These are phyloP conservation scores for Hemisphaericaspora xylanilytica DNA, from an alignment of 1,139 yeast genomes.

Conservation along the genomic window DNA sequence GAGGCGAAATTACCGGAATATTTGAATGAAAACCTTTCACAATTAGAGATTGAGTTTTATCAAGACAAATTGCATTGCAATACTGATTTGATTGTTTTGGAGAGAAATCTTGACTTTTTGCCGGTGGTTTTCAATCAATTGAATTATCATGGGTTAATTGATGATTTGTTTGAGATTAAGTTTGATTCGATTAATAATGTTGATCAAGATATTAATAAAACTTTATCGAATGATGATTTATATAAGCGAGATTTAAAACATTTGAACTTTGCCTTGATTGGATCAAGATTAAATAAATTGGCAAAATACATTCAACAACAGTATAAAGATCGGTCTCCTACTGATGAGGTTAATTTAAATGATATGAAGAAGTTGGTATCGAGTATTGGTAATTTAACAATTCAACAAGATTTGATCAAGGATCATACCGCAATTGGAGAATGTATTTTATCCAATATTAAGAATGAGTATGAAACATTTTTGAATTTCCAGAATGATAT, in stretches of 20 bases:
- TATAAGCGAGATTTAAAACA: conserved; percentile 49
- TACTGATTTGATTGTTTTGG: conserved; percentile 69
- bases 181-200: conserved; percentile 38
- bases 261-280: conserved; percentile 78
- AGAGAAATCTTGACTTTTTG: conserved; percentile 69
- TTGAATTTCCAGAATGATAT: conserved; percentile 75
- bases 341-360: conserved; percentile 45
- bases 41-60: conserved; percentile 39
- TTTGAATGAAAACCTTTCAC: conserved; percentile 27
- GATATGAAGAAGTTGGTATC: conserved; percentile 74
- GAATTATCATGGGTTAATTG: conserved; percentile 79
- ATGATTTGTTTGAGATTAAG: conserved; percentile 61
- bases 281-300: conserved; percentile 63
- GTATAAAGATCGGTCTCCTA: conserved; percentile 45
- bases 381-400: conserved; percentile 64
- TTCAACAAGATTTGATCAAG: conserved; percentile 65
- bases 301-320: conserved; percentile 73
- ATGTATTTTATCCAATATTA: conserved; percentile 54
- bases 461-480: conserved; percentile 47
- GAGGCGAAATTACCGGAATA: conserved; percentile 30
- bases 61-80: conserved; percentile 37
- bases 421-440: conserved; percentile 80
- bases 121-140: conserved; percentile 74
- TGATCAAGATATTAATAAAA: conserved; percentile 16
- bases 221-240: conserved; percentile 27